These are phyloP conservation scores for Penicillium concentricum DNA, from an alignment of 2,329 filamentous ascomycete genomes.

Conservation along the genomic window DNA sequence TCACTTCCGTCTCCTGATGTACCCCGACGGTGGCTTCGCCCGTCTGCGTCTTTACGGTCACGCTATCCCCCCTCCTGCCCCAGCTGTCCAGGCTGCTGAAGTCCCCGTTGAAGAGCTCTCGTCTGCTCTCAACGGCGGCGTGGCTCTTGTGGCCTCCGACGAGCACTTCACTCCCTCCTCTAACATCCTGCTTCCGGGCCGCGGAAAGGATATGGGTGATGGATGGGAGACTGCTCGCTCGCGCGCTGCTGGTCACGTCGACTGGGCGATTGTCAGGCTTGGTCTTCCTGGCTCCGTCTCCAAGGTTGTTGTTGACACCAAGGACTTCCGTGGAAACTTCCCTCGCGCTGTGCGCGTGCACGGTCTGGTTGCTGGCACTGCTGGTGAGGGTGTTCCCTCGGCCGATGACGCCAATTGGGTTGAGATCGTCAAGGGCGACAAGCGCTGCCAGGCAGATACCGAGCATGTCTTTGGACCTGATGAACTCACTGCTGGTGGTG, in stretches of 20 bases:
- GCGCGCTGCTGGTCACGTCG: conserved; percentile 39
- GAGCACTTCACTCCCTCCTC: conserved; percentile 44
- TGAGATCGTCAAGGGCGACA: conserved; percentile 38
- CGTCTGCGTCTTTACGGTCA: conserved; percentile 44
- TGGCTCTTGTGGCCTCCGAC: conserved; percentile 41
- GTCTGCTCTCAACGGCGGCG: conserved; percentile 42
- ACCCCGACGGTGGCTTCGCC: conserved; percentile 48
- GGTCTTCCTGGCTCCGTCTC: conserved; percentile 40
- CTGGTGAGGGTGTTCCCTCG: conserved; percentile 26
- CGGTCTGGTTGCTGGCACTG: conserved; percentile 26
- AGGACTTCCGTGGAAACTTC: conserved; percentile 48
- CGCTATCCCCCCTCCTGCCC: conserved; percentile 36
- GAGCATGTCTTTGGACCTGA: conserved; percentile 42
- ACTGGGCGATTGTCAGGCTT: conserved; percentile 44
- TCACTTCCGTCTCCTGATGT: conserved; percentile 46
- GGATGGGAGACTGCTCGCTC: conserved; percentile 47
- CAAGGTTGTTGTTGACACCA: conserved; percentile 45
- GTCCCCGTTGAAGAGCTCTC: conserved; percentile 39
- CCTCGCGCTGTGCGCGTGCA: conserved; percentile 42
- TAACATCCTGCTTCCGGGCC: conserved; percentile 44
- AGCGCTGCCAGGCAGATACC: conserved; percentile 40
- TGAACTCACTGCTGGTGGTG: conserved; percentile 43
- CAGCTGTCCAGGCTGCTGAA: not conserved
- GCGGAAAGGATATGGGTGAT: conserved; percentile 47
- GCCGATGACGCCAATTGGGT: conserved; percentile 39